Evolutionary conservation across 1,284 basidiomycete genomes (phyloP).

Genomic region (Moniliophthora roreri): DNA sequence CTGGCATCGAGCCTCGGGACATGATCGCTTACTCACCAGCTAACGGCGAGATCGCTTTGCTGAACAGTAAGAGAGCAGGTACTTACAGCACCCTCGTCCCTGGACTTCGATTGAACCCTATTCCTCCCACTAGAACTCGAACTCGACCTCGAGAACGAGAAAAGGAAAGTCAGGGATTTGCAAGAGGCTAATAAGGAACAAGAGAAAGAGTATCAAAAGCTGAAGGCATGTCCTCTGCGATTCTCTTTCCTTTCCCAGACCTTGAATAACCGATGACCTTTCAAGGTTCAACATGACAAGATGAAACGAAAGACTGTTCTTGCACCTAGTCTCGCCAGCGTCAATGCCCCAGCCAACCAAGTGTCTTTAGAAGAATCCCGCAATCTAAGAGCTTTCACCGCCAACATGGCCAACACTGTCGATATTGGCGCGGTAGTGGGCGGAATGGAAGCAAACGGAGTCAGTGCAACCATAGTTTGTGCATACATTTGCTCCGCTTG

Average conservation of each 20-base stretch:
- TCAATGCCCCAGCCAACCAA: slow-evolving; percentile 14
- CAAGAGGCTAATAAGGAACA: slow-evolving; percentile 73
- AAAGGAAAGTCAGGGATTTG: slow-evolving; percentile 67
- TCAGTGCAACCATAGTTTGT: slow-evolving; percentile 28
- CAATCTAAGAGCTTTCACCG: slow-evolving; percentile 19
- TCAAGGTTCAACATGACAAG: slow-evolving; percentile 73
- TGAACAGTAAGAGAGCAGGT: slow-evolving; percentile 69
- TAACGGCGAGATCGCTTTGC: slow-evolving; percentile 71
- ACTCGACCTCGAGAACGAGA: slow-evolving; percentile 76
- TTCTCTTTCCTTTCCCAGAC: neutral
- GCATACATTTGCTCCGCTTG: neutral
- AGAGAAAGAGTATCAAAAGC: slow-evolving; percentile 84
- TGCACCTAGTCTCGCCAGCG: slow-evolving; percentile 28
- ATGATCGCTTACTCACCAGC: slow-evolving; percentile 40
- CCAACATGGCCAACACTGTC: slow-evolving; percentile 27
- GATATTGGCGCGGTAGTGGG: slow-evolving; percentile 59
- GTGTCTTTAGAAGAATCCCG: slow-evolving; percentile 16
- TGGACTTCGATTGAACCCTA: slow-evolving; percentile 3
- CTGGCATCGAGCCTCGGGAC: neutral
- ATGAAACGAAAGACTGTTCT: slow-evolving; percentile 78
- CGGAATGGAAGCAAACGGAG: slow-evolving; percentile 70
- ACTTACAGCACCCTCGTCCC: slow-evolving; percentile 14
- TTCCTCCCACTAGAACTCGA: slow-evolving; percentile 54
- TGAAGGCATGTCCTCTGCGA: slow-evolving; percentile 53
- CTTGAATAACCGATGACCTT: slow-evolving; percentile 2